A percentile compares a stretch with the other conserved stretches of the same genome.
Conservation (phyloP, 768 basidiomycete genomes). For the Termitomyces sp. region DNA sequence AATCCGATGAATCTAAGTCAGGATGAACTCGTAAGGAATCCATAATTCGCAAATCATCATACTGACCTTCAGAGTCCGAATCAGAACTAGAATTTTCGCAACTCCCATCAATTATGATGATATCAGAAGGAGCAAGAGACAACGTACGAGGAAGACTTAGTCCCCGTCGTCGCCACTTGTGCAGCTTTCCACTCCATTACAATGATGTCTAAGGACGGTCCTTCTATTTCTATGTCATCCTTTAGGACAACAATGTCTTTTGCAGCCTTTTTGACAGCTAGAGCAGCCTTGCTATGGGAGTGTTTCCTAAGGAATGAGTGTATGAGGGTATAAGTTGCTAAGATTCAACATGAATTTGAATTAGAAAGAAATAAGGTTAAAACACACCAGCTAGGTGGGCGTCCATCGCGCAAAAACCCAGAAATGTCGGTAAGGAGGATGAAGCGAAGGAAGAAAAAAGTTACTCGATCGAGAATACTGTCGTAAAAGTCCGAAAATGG, state of each 20-base stretch:
- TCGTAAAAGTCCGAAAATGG: not conserved
- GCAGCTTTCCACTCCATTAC: slow-evolving; percentile 56
- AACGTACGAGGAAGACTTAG: slow-evolving; percentile 15
- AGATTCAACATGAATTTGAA: not conserved
- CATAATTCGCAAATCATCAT: not conserved
- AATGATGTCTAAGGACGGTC: slow-evolving; percentile 59
- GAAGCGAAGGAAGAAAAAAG: slow-evolving; percentile 5
- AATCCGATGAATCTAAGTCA: slow-evolving; percentile 5
- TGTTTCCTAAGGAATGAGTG: slow-evolving; percentile 66
- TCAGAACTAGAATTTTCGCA: slow-evolving; percentile 10
- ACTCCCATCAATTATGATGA: slow-evolving; percentile 3
- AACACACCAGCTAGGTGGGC: slow-evolving; percentile 46
- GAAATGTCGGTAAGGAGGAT: not conserved
- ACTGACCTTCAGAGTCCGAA: slow-evolving; percentile 21
- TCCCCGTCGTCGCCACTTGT: slow-evolving; percentile 15
- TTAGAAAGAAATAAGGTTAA: not conserved
- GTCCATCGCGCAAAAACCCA: slow-evolving; percentile 32
- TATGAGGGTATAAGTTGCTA: slow-evolving; percentile 74
- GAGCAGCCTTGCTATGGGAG: slow-evolving; percentile 64
- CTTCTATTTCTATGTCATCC: slow-evolving; percentile 40
- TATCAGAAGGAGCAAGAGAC: slow-evolving; percentile 3
- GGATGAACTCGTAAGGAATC: not conserved
- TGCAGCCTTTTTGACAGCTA: slow-evolving; percentile 69
- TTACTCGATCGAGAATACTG: not conserved
- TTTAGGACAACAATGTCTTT: slow-evolving; percentile 56